phyloP scores from a whole-genome alignment of 768 basidiomycete genomes.

The Pleurotus platypus region DNA sequence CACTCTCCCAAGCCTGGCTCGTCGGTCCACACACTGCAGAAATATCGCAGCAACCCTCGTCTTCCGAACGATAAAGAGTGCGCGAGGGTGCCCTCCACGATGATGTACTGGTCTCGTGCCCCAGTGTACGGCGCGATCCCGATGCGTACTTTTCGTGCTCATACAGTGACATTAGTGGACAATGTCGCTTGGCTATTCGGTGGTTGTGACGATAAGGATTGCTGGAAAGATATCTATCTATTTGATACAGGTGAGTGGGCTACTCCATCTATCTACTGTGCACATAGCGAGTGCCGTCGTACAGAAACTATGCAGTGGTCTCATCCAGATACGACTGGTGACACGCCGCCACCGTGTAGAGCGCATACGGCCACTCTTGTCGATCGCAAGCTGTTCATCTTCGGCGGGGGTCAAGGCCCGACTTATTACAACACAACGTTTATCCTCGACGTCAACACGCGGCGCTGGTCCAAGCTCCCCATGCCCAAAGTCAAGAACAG shows the following conservation, averaged over 20 bases:
- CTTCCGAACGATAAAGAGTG: conserved; percentile 61
- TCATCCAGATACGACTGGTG: conserved; percentile 72
- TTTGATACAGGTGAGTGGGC: conserved; percentile 70
- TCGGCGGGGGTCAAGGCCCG: conserved; percentile 84
- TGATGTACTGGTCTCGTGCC: conserved; percentile 85
- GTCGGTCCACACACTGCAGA: conserved; percentile 22
- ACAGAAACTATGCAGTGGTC: conserved; percentile 90
- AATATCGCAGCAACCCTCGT: conserved; percentile 47
- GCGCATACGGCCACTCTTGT: conserved; percentile 87
- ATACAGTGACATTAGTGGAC: conserved; percentile 82
- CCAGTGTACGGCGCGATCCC: conserved; percentile 74
- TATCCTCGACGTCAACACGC: conserved; percentile 73
- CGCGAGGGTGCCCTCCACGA: conserved; percentile 60
- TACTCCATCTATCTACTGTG: neutral
- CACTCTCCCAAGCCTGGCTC: conserved; percentile 13
- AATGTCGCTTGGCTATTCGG: conserved; percentile 84
- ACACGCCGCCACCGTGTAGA: conserved; percentile 75
- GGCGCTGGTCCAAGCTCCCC: conserved; percentile 53
- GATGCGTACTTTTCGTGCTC: conserved; percentile 69
- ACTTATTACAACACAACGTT: conserved; percentile 81
- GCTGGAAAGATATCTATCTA: conserved; percentile 73
- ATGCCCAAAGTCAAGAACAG: neutral
- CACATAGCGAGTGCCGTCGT: neutral
- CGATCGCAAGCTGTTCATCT: conserved; percentile 75
- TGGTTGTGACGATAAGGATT: conserved; percentile 80